phyloP scores from a whole-genome alignment of 768 basidiomycete genomes.

The Pisolithus sp. region DNA sequence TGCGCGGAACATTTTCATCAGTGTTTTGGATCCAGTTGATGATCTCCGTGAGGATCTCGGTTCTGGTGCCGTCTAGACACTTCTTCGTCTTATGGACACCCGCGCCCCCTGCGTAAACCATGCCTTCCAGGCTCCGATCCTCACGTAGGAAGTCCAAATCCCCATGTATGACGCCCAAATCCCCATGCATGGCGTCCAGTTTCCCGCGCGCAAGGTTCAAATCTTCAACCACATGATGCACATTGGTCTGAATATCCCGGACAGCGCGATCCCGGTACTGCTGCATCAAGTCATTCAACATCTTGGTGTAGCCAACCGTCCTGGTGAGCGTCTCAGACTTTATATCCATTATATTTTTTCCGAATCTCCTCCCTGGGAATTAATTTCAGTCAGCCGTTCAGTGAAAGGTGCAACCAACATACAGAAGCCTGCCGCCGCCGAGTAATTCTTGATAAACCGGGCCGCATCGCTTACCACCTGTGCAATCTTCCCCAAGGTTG shows the following conservation, averaged over 20 bases:
- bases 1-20: neutral
- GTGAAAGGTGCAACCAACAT: neutral
- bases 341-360: neutral
- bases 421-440: too few relatives aligned
- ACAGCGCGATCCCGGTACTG: neutral
- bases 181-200: too few relatives aligned
- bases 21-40: neutral
- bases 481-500: too few relatives aligned
- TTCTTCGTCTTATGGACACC: neutral
- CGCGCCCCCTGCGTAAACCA: neutral
- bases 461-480: too few relatives aligned
- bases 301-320: neutral
- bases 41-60: neutral
- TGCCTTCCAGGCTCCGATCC: neutral
- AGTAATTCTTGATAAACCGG: too few relatives aligned
- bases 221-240: too few relatives aligned
- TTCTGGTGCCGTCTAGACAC: neutral
- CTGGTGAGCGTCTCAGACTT: neutral
- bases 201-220: too few relatives aligned
- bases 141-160: too few relatives aligned
- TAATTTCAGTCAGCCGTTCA: too few relatives aligned
- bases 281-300: neutral
- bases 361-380: neutral
- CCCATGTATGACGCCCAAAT: too few relatives aligned
- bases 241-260: too few relatives aligned